These are phyloP conservation scores for Galerina sulciceps DNA, from an alignment of 768 basidiomycete species.

Conservation along the genomic window DNA sequence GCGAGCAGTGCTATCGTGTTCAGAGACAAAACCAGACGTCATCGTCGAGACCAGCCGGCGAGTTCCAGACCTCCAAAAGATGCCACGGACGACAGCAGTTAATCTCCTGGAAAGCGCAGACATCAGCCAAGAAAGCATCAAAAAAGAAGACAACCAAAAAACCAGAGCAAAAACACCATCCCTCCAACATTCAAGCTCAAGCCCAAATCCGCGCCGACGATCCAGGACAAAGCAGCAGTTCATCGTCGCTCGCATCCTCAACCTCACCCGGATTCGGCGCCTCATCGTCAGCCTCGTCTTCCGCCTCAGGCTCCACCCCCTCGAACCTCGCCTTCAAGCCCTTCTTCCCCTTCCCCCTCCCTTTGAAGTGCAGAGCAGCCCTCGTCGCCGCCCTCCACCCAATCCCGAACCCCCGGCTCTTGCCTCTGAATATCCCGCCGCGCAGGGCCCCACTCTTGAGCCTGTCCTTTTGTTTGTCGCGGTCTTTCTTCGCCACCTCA, in stretches of 20 bases:
- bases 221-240: constrained; percentile 23
- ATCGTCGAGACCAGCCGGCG: no score
- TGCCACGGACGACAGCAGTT: no score
- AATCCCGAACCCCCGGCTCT: neutral
- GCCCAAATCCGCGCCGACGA: constrained; percentile 7
- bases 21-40: no score
- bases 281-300: constrained; percentile 14
- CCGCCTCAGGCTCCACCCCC: no score
- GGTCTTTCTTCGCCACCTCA: constrained; percentile 26
- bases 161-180: neutral
- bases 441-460: no score
- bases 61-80: no score
- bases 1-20: no score
- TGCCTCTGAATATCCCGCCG: constrained; percentile 10
- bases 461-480: no score
- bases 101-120: no score
- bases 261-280: constrained; percentile 7
- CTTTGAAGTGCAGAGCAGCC: neutral
- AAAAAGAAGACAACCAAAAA: neutral
- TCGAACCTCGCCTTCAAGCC: no score
- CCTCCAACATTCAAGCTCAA: neutral
- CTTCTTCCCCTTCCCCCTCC: constrained; percentile 18
- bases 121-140: neutral
- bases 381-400: neutral
- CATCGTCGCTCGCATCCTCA: constrained; percentile 26